Percentiles rank a stretch among this genome's conserved stretches.
Conservation (phyloP, 2,329 filamentous ascomycete species). For the Phyllosticta citriasiana region DNA sequence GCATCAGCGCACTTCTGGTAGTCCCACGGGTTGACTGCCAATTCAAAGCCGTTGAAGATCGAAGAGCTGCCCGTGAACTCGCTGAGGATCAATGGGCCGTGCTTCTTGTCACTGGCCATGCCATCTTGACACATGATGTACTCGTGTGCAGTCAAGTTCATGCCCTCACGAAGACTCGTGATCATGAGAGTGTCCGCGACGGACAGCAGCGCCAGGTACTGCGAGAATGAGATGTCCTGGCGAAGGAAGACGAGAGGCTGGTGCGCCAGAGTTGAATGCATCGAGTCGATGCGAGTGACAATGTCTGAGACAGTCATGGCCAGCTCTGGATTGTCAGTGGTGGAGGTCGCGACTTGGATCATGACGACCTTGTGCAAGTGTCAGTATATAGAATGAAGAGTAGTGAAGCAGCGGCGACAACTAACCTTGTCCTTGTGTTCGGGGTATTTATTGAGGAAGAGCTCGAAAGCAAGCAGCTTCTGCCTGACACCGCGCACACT, state of each 20-base stretch:
- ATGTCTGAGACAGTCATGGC: conserved; percentile 87
- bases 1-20: conserved; percentile 80
- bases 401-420: background rate
- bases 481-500: conserved; percentile 85
- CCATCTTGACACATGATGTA: conserved; percentile 92
- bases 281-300: conserved; percentile 85
- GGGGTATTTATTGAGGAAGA: conserved; percentile 90
- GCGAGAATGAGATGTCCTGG: conserved; percentile 85
- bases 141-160: conserved; percentile 94
- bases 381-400: conserved; percentile 6
- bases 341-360: conserved; percentile 88
- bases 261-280: conserved; percentile 81
- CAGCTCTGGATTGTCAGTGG: conserved; percentile 77
- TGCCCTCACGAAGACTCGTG: conserved; percentile 88
- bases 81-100: conserved; percentile 82
- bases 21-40: conserved; percentile 92
- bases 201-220: conserved; percentile 84
- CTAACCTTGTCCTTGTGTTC: conserved; percentile 67
- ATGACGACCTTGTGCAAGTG: conserved; percentile 56
- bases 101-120: conserved; percentile 58
- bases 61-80: conserved; percentile 91
- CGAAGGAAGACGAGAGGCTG: conserved; percentile 89
- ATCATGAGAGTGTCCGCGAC: conserved; percentile 90
- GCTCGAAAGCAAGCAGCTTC: conserved; percentile 83
- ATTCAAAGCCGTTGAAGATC: conserved; percentile 68